These are phyloP conservation scores for Juglanconis juglandina DNA, from an alignment of 2,329 filamentous ascomycete species.

Conservation along the genomic window DNA sequence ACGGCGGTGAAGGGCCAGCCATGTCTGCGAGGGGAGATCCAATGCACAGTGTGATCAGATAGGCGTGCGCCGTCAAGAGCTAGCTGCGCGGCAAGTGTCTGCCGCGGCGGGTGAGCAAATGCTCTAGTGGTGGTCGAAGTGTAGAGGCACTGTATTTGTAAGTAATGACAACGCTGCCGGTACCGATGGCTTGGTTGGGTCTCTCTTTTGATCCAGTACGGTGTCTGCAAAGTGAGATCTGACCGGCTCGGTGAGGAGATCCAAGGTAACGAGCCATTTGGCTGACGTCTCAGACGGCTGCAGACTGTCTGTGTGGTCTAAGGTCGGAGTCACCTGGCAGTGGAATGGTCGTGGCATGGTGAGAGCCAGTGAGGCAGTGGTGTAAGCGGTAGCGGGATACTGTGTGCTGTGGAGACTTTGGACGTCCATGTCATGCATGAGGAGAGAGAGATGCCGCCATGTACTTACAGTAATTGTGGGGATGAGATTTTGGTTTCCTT, in stretches of 20 bases:
- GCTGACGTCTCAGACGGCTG: no score
- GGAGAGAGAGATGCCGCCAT: neutral
- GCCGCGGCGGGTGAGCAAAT: neutral
- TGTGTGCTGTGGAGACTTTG: conserved; percentile 7
- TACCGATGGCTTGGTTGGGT: no score
- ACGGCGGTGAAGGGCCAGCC: neutral
- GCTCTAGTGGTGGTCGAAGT: neutral
- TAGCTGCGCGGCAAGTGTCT: neutral
- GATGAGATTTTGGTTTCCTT: conserved; percentile 1
- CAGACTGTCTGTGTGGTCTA: no score
- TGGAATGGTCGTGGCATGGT: neutral
- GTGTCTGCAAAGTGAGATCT: no score
- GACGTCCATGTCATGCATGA: conserved; percentile 17
- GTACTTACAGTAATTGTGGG: conserved; percentile 10
- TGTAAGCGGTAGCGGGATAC: neutral
- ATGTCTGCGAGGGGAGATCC: neutral
- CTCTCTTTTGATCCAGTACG: no score
- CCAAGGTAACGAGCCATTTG: no score
- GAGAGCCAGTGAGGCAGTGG: neutral
- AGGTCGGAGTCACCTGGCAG: no score
- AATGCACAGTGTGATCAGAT: neutral
- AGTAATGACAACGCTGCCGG: no score
- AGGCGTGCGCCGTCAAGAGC: neutral
- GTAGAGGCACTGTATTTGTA: no score
- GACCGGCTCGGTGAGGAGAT: no score